A percentile compares a stretch with the other conserved stretches of the same genome.
Conservation (phyloP, 177 flowering plant genomes). For the Vitis hybrid region DNA sequence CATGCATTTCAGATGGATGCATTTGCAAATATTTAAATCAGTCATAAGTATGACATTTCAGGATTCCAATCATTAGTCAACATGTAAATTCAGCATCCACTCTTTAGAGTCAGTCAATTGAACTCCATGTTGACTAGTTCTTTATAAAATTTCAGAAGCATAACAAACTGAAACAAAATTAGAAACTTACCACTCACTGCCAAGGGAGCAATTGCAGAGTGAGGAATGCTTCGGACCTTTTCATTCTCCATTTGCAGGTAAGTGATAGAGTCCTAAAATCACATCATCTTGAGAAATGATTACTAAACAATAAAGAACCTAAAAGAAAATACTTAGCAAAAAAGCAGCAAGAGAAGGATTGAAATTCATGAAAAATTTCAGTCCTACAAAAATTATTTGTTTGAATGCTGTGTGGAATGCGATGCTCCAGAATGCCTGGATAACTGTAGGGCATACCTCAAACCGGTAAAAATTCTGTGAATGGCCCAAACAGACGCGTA, state of each 20-base stretch:
- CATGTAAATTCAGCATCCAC: too few relatives aligned
- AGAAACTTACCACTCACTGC: conserved; percentile 83
- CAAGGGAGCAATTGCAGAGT: conserved; percentile 60
- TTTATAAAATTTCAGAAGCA: neutral
- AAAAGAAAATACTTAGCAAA: neutral
- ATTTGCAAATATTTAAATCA: too few relatives aligned
- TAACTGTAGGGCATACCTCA: too few relatives aligned
- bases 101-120: too few relatives aligned
- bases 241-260: conserved; percentile 59
- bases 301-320: neutral
- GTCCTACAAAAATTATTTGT: neutral
- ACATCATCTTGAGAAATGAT: conserved; percentile 1
- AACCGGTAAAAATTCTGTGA: too few relatives aligned
- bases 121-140: neutral
- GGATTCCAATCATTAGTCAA: too few relatives aligned
- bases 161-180: neutral
- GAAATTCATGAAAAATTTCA: neutral
- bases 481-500: too few relatives aligned
- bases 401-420: too few relatives aligned
- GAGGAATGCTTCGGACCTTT: conserved; percentile 76
- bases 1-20: too few relatives aligned
- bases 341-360: conserved; percentile 2
- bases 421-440: too few relatives aligned
- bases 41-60: too few relatives aligned
- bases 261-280: conserved; percentile 52